Evolutionary conservation across 179 eudicot genomes (phyloP).

Genomic region (Pouteria campechiana): DNA sequence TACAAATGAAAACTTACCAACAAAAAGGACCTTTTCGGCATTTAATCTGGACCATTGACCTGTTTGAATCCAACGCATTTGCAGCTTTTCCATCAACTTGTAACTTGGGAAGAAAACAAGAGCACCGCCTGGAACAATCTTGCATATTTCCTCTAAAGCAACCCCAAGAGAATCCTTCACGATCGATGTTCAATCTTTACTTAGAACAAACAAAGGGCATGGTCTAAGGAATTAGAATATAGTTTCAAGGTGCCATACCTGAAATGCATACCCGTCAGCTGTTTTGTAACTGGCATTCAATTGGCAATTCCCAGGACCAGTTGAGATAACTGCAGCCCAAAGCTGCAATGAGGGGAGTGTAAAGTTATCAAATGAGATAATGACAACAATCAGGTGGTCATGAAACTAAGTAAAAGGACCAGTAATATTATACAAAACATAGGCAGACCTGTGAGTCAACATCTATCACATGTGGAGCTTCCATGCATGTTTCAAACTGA

Average conservation of each 20-base stretch:
- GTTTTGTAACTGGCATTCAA: slow-evolving; percentile 89
- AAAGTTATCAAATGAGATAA: slow-evolving; percentile 2
- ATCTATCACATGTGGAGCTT: slow-evolving; percentile 91
- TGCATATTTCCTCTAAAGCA: slow-evolving; percentile 73
- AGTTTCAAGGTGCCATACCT: too few relatives aligned
- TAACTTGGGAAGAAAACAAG: slow-evolving; percentile 96
- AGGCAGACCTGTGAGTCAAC: slow-evolving; percentile 67
- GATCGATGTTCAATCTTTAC: too few relatives aligned
- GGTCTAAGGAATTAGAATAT: too few relatives aligned
- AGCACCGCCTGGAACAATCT: slow-evolving; percentile 84
- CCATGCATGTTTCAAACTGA: slow-evolving; percentile 70
- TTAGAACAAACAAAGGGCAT: too few relatives aligned
- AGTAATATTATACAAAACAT: neutral
- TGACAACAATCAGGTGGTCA: neutral
- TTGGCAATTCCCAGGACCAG: slow-evolving; percentile 62
- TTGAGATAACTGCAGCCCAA: slow-evolving; percentile 68
- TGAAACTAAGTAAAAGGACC: neutral
- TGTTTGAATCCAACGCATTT: slow-evolving; percentile 81
- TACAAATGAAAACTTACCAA: too few relatives aligned
- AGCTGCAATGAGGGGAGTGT: slow-evolving; percentile 27
- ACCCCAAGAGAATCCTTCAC: slow-evolving; percentile 78
- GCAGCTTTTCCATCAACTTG: slow-evolving; percentile 87
- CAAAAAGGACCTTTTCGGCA: slow-evolving; percentile 63
- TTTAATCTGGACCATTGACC: slow-evolving; percentile 89
- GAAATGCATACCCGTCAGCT: slow-evolving; percentile 70